A percentile compares a stretch with the other conserved stretches of the same genome.
Conservation (phyloP, 2,329 filamentous ascomycete species). For the Pseudopyricularia cyperi region DNA sequence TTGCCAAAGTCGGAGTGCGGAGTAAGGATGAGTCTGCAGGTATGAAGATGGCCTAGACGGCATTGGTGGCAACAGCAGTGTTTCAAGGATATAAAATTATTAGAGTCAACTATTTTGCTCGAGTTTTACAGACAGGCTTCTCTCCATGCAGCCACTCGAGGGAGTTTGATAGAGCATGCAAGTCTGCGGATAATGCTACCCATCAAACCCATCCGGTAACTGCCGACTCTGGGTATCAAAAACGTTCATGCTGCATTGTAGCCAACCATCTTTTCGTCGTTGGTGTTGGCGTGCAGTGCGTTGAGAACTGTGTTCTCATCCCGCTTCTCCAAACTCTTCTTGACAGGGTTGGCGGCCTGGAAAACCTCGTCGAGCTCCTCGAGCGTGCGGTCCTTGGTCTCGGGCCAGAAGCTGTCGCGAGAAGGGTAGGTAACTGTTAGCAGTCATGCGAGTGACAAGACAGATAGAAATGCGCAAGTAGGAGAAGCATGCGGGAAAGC, state of each 20-base stretch:
- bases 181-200: background rate
- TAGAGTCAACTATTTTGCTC: no score
- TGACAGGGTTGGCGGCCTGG: constrained; percentile 24
- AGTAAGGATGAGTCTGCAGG: background rate
- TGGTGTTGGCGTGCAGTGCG: constrained; percentile 4
- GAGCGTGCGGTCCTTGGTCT: constrained; percentile 34
- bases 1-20: background rate
- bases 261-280: background rate
- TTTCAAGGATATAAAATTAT: no score
- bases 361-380: constrained; percentile 43
- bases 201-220: background rate
- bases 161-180: no score
- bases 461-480: constrained; percentile 24
- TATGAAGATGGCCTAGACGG: no score
- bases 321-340: constrained; percentile 6
- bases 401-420: constrained; percentile 23
- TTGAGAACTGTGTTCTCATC: constrained; percentile 5
- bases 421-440: background rate
- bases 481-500: constrained; percentile 31
- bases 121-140: no score
- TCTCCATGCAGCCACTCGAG: no score
- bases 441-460: constrained; percentile 23
- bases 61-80: no score
- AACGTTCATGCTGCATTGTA: background rate
- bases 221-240: background rate